A percentile compares a stretch with the other conserved stretches of the same genome.
Evolutionary conservation across 2,329 filamentous ascomycete species (phyloP).

Genomic region (Fusarium nygamai): DNA sequence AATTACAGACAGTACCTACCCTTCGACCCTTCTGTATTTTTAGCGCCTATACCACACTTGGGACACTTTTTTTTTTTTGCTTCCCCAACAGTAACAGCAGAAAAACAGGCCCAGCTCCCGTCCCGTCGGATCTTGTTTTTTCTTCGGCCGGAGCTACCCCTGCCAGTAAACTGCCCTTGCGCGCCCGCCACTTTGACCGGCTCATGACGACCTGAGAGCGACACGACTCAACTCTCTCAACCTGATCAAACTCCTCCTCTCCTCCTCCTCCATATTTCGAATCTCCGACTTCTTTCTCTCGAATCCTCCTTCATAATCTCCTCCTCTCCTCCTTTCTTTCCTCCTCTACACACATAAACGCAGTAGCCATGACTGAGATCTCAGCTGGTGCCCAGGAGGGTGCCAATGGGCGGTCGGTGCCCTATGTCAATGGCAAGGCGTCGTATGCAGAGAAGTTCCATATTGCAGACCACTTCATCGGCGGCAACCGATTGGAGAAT

Average conservation of each 20-base stretch:
- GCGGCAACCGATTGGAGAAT: conserved; percentile 86
- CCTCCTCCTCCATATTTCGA: conserved; percentile 12
- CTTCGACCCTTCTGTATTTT: conserved; percentile 42
- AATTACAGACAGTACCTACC: conserved; percentile 16
- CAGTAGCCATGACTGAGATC: conserved; percentile 60
- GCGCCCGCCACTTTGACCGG: conserved; percentile 33
- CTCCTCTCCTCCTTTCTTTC: conserved; percentile 7
- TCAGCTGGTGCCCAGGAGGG: conserved; percentile 53
- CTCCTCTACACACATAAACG: conserved; percentile 34
- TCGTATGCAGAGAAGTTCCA: conserved; percentile 84
- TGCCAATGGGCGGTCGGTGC: conserved; percentile 60
- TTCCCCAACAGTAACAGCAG: conserved; percentile 32
- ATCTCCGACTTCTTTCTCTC: conserved; percentile 18
- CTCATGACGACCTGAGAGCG: conserved; percentile 45
- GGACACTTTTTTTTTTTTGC: conserved; percentile 15
- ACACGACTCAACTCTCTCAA: conserved; percentile 22
- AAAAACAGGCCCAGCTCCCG: conserved; percentile 22
- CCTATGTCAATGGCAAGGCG: conserved; percentile 65
- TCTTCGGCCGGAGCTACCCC: conserved; percentile 44
- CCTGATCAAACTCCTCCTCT: conserved; percentile 31
- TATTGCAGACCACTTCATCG: conserved; percentile 93
- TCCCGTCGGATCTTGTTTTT: conserved; percentile 23
- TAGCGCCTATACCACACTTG: conserved; percentile 41
- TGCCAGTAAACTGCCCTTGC: conserved; percentile 28
- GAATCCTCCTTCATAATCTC: conserved; percentile 29